Evolutionary conservation across 2,329 filamentous ascomycete genomes (phyloP).

Genomic region (Monosporascus sp.): DNA sequence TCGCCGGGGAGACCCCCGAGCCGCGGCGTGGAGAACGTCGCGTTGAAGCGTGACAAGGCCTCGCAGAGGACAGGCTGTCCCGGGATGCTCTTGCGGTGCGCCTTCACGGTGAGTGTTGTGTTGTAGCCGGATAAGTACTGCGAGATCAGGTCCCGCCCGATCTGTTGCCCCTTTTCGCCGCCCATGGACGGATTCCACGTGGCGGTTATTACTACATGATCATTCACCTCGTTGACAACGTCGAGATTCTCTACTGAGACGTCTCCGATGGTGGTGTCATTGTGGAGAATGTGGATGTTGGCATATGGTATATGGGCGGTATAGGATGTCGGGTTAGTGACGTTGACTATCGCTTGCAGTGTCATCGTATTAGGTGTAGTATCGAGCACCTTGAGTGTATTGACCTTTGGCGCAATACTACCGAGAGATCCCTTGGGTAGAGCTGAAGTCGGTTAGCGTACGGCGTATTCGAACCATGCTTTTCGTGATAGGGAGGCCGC

Average conservation of each 20-base stretch:
- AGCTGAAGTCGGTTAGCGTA: constrained; percentile 43
- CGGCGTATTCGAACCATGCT: constrained; percentile 5
- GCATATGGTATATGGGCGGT: constrained; percentile 75
- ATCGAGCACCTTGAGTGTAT: constrained; percentile 65
- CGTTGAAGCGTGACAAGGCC: constrained; percentile 64
- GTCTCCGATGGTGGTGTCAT: constrained; percentile 70
- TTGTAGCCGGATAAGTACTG: constrained; percentile 86
- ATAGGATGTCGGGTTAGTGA: constrained; percentile 89
- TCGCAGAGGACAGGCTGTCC: constrained; percentile 65
- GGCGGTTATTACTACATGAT: constrained; percentile 60
- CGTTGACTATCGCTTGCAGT: constrained; percentile 67
- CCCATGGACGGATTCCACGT: constrained; percentile 69
- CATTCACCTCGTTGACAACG: constrained; percentile 66
- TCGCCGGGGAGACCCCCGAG: constrained; percentile 51
- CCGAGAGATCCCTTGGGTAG: constrained; percentile 49
- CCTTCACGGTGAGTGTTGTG: constrained; percentile 68
- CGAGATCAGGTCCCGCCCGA: constrained; percentile 71
- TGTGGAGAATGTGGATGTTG: constrained; percentile 70
- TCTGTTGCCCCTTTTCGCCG: constrained; percentile 53
- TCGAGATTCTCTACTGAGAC: constrained; percentile 60
- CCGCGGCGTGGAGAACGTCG: constrained; percentile 67
- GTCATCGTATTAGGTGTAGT: constrained; percentile 68
- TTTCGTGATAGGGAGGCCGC: constrained; percentile 5
- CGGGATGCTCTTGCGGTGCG: constrained; percentile 70
- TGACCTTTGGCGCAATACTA: constrained; percentile 56